Percentiles rank a stretch among this genome's conserved stretches.
Conservation (phyloP, 164 flowering plant species). For the Chloranthus sessilifolius region DNA sequence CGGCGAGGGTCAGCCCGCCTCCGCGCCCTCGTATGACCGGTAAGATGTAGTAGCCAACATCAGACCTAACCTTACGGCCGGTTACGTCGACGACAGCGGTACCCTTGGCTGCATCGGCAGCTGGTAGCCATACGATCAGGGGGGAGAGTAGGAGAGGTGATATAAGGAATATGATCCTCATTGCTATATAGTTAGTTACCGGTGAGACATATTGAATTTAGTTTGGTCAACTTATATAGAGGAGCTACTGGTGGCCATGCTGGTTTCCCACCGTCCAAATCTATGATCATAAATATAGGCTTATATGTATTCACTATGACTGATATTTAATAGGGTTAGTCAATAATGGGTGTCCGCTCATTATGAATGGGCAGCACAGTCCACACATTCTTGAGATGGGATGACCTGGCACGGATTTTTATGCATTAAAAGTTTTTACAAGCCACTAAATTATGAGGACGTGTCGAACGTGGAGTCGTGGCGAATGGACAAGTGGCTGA, state of each 20-base stretch:
- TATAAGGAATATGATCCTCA: background rate
- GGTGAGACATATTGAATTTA: background rate
- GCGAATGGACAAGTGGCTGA: background rate
- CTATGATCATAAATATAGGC: too few relatives aligned
- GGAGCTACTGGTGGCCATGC: background rate
- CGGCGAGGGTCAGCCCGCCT: slow-evolving; percentile 22
- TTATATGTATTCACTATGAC: too few relatives aligned
- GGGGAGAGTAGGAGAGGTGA: background rate
- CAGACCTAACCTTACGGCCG: slow-evolving; percentile 15
- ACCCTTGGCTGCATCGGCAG: background rate
- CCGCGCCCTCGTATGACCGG: slow-evolving; percentile 20
- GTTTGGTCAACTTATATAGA: background rate
- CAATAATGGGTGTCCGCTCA: too few relatives aligned
- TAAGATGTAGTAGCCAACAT: slow-evolving; percentile 22
- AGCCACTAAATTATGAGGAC: background rate
- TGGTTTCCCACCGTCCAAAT: background rate
- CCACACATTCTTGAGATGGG: too few relatives aligned
- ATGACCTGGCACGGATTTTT: background rate
- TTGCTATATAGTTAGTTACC: background rate
- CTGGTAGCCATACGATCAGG: background rate
- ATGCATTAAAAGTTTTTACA: too few relatives aligned
- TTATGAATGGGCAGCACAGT: too few relatives aligned
- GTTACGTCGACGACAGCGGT: slow-evolving; percentile 14
- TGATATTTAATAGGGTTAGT: too few relatives aligned
- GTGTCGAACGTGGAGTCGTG: background rate